phyloP scores from a whole-genome alignment of 495 filamentous ascomycete species.

The Penicillium simplicissimum region DNA sequence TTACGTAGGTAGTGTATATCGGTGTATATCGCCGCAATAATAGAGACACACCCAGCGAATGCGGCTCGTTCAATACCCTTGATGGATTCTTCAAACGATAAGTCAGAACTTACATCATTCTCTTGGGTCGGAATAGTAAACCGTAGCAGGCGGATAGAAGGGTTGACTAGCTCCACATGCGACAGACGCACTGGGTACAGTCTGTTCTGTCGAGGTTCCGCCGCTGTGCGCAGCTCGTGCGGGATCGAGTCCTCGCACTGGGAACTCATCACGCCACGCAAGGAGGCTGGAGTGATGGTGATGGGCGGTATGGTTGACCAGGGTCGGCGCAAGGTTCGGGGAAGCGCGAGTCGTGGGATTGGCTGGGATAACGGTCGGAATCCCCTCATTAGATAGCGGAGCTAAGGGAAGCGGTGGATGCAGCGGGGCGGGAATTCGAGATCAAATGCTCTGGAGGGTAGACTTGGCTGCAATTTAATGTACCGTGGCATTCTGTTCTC shows the following conservation, averaged over 20 bases:
- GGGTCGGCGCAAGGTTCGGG: constrained; percentile 1
- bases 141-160: constrained; percentile 51
- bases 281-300: background rate
- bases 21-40: too few species aligned
- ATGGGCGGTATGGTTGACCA: background rate
- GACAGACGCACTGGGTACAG: constrained; percentile 52
- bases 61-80: too few species aligned
- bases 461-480: background rate
- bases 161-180: constrained; percentile 49
- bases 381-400: constrained; percentile 16
- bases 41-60: too few species aligned
- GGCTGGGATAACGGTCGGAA: constrained; percentile 12
- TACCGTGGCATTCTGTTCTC: background rate
- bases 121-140: constrained; percentile 36
- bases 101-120: constrained; percentile 15
- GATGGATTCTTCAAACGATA: background rate
- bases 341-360: constrained; percentile 18
- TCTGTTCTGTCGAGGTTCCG: constrained; percentile 64
- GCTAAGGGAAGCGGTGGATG: background rate
- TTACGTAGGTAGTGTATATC: too few species aligned
- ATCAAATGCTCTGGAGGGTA: background rate
- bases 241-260: constrained; percentile 40
- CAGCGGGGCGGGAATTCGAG: background rate
- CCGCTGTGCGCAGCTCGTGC: constrained; percentile 67
- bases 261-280: constrained; percentile 31